A percentile compares a stretch with the other conserved stretches of the same genome.
Conservation (phyloP, 495 filamentous ascomycete genomes). For the Talaromyces stipitatus region DNA sequence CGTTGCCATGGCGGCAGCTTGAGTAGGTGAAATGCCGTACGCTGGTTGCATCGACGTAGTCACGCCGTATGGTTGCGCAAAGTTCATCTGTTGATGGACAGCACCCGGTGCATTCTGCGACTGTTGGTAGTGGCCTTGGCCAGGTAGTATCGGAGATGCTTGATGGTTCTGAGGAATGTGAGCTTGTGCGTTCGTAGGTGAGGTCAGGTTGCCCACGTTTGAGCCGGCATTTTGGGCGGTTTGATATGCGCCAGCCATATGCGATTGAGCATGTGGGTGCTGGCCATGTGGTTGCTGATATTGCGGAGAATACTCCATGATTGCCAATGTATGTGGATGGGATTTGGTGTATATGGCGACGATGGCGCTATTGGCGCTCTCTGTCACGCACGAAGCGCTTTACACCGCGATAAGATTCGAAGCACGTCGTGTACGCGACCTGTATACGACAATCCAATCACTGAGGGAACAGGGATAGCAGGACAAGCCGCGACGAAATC, state of each 20-base stretch:
- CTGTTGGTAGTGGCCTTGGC: slow-evolving; percentile 44
- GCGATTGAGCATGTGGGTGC: slow-evolving; percentile 43
- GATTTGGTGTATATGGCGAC: slow-evolving; percentile 1
- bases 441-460: slow-evolving; percentile 4
- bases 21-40: slow-evolving; percentile 44
- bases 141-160: slow-evolving; percentile 46
- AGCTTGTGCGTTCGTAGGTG: slow-evolving; percentile 44
- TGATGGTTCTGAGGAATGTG: slow-evolving; percentile 45
- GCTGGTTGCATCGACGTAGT: slow-evolving; percentile 38
- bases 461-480: background rate
- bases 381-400: slow-evolving; percentile 24
- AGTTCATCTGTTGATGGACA: slow-evolving; percentile 45
- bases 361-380: slow-evolving; percentile 12
- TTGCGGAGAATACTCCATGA: slow-evolving; percentile 49
- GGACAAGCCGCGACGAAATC: background rate
- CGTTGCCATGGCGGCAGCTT: slow-evolving; percentile 50
- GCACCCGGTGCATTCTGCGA: slow-evolving; percentile 37
- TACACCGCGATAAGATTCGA: slow-evolving; percentile 9
- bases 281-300: slow-evolving; percentile 50
- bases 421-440: background rate
- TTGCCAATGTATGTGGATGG: slow-evolving; percentile 10
- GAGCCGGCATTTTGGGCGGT: slow-evolving; percentile 38
- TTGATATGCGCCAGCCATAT: slow-evolving; percentile 43
- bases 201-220: slow-evolving; percentile 41
- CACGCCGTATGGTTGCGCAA: slow-evolving; percentile 44